Evolutionary conservation across 2,329 filamentous ascomycete species (phyloP), one percentile per base, ranked within the genome.

Genomic region (Colletotrichum sp.): DNA sequence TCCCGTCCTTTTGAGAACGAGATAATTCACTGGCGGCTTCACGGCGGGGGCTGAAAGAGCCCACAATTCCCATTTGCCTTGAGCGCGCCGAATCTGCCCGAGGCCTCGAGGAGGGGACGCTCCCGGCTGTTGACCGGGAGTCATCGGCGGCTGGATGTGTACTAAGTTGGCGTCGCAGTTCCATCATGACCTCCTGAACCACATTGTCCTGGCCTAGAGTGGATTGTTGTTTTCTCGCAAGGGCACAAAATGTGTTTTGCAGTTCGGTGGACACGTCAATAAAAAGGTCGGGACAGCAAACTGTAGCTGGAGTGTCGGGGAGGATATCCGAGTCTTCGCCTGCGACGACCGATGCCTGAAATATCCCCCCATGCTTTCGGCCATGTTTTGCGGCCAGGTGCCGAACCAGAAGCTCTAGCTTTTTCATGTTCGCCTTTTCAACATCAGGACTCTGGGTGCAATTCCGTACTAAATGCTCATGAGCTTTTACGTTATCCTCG

Each of bases 251-350:
- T 9, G 84, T 85, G 64, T 82, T 83, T 25, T 87, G 84, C 13
- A 92, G 82, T 77, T 89, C 88, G 27, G 87, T 82, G 4, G 86
- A 86, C 12, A 88, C 85, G 76, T 92, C 89, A 8, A 85, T 77
- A 22, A 83, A 79, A 25, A 92, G 83, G 65, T 88, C 86, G 5
- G 86, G 82, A 77, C 90, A 92, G 79, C 90, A 92, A 6, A 86
- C 82, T 3, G 84, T 80, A 32, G 85, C 74, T 6, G 80, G 78
- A 9, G 83, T 80, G 32, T 83, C 83, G 5, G 83, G 79, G 8
- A 83, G 77, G 13, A 80, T 52, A 59, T 83, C 81, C 16, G 80
- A 80, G 25, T 80, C 80, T 25, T 83, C 78, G 8, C 80, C 78
- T 63, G 78, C 75, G n/a, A 81, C 75, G 62, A 84, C 83, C 30